Base-by-base conservation (phyloP, 148 eudicot genomes). In the Fagopyrum esculentum region DNA sequence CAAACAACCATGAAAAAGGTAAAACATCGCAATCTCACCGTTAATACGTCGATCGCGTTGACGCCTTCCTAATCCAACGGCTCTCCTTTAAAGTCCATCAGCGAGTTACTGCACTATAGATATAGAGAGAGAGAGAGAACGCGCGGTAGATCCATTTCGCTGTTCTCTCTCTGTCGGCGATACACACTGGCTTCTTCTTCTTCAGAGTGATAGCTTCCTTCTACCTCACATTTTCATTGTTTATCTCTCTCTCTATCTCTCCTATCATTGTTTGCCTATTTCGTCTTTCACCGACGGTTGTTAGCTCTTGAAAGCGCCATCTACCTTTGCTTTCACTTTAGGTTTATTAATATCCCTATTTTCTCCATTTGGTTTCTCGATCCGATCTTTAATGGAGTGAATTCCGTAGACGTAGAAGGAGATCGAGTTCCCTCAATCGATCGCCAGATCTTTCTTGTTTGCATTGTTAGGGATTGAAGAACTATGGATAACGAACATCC, bases 311-410 rank as follows among this genome's bases (percentile, higher is more conserved):
- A 66, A 35, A 12, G 6, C 5, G 63, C 10, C 63, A 57, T 19
- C 9, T 61, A 35, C 68, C 11, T 10, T 35, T 12, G 22, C 46
- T 60, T 35, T 26, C 66, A 26, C 7, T 29, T 63, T 29, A 2
- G 16, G 69, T 30, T 43, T 13, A 66, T 66, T 40, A 40, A 13
- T 40, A 5, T 66, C 47, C 47, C 63, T 0, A 2, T 63, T 63
- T 63, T 44, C n/a, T 35, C 40, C 40, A 35, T 35, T 35, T 35
- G 40, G 40, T 35, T 35, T 35, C 40, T 35, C 40, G 71, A 66
- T 66, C 71, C 47, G 46, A 66, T 66, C 71, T 40, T 40, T 66
- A 12, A 66, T 66, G 71, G 46, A 66, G 47, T 66, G 71, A 43
- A 13, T 46, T 66, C 40, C 40, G 3, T 35, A 35, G 40, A 35